Conservation (phyloP, 1,139 yeast genomes). For the Sugiyamaella neomexicana region DNA sequence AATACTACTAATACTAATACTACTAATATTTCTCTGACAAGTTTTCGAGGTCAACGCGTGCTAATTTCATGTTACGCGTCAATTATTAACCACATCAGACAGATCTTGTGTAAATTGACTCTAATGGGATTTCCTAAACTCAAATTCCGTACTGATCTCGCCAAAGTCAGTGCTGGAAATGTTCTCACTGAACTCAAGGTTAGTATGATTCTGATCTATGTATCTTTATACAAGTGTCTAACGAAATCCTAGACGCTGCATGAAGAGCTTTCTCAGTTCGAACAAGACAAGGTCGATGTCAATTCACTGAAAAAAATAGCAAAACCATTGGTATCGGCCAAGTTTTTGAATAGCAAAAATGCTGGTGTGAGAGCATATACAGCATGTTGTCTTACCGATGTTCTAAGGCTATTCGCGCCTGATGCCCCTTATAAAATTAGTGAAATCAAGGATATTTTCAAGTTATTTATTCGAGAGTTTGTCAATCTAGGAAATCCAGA, state of each 20-base stretch:
- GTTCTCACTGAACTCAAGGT: conserved; percentile 14
- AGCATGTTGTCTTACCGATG: conserved; percentile 75
- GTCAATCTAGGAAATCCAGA: conserved; percentile 57
- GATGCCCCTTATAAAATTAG: conserved; percentile 80
- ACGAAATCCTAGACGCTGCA: conserved; percentile 6
- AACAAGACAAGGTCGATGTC: conserved; percentile 59
- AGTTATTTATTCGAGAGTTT: conserved; percentile 59
- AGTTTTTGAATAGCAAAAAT: conserved; percentile 61
- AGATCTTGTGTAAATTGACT: not conserved
- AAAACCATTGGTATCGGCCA: conserved; percentile 56
- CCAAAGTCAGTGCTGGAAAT: conserved; percentile 10
- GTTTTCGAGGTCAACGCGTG: not conserved
- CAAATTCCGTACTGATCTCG: conserved; percentile 15
- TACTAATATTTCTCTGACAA: no score
- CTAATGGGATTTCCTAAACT: conserved; percentile 11
- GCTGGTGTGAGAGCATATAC: conserved; percentile 68
- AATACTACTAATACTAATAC: no score
- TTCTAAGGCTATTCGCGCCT: conserved; percentile 79
- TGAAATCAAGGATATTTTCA: conserved; percentile 50
- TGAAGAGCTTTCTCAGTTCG: conserved; percentile 60
- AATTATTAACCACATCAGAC: not conserved
- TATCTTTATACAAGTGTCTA: no score
- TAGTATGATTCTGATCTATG: not conserved
- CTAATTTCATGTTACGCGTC: not conserved
- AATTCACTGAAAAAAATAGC: conserved; percentile 49